phyloP scores from a whole-genome alignment of 306 rosid genomes.

The Citrullus colocynthis region DNA sequence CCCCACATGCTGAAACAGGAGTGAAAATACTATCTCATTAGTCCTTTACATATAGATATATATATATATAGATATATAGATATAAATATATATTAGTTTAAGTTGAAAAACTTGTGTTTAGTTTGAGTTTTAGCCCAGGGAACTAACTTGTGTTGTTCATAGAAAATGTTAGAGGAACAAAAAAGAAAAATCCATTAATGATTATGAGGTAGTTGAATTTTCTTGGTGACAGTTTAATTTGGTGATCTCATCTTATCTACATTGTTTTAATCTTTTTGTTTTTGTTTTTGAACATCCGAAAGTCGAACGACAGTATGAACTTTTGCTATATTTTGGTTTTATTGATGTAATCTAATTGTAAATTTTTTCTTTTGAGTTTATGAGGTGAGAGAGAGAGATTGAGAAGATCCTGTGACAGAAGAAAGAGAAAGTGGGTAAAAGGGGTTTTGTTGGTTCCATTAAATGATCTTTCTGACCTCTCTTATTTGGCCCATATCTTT shows the following conservation, averaged over 20 bases:
- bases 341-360: background rate
- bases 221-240: background rate
- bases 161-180: background rate
- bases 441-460: background rate
- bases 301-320: no score
- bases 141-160: constrained; percentile 4
- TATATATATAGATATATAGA: no score
- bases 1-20: constrained; percentile 64
- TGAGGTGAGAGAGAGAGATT: background rate
- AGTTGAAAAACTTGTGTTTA: background rate
- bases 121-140: background rate
- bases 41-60: no score
- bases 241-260: background rate
- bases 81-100: background rate
- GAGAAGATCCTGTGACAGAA: background rate
- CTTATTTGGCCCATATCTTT: background rate
- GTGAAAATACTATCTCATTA: background rate
- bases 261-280: no score
- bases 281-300: no score
- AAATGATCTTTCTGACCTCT: background rate
- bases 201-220: background rate
- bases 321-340: no score
- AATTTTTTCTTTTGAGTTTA: background rate
- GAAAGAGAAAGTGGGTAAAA: background rate
- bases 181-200: background rate